Percentiles rank a stretch among this genome's conserved stretches.
Evolutionary conservation across 495 filamentous ascomycete species (phyloP).

Genomic region (Hypoxylon rickii): DNA sequence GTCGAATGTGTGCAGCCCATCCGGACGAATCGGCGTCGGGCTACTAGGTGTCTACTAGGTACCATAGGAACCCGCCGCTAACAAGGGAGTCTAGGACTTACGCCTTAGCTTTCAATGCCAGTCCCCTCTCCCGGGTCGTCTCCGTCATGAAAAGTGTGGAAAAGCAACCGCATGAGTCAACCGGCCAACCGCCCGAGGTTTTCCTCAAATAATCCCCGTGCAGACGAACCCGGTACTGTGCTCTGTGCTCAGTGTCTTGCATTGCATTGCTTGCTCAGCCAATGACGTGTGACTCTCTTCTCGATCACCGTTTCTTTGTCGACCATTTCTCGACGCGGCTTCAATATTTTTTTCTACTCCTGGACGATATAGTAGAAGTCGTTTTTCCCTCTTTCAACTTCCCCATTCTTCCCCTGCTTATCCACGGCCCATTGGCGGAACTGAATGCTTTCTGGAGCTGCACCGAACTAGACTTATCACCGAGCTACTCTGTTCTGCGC

Average conservation of each 20-base stretch:
- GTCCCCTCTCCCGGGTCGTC: conserved; percentile 17
- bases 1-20: not conserved
- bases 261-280: conserved; percentile 3
- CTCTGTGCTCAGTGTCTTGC: not conserved
- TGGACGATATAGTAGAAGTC: too few species aligned
- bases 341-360: conserved; percentile 8
- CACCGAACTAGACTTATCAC: not conserved
- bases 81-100: conserved; percentile 12
- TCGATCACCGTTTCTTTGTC: conserved; percentile 5
- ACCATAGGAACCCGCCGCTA: conserved; percentile 1
- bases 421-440: conserved; percentile 7
- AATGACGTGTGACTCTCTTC: conserved; percentile 21
- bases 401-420: not conserved
- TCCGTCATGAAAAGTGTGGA: conserved; percentile 8
- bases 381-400: too few species aligned
- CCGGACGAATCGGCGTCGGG: conserved; percentile 24
- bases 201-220: conserved; percentile 8
- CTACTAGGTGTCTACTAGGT: too few species aligned
- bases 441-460: not conserved
- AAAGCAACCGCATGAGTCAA: conserved; percentile 35
- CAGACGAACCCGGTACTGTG: conserved; percentile 6
- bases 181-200: conserved; percentile 14
- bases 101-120: conserved; percentile 11
- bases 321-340: not conserved
- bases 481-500: conserved; percentile 4